phyloP scores from a whole-genome alignment of 352 stramenopile species.

The Phytophthora sansomeana region DNA sequence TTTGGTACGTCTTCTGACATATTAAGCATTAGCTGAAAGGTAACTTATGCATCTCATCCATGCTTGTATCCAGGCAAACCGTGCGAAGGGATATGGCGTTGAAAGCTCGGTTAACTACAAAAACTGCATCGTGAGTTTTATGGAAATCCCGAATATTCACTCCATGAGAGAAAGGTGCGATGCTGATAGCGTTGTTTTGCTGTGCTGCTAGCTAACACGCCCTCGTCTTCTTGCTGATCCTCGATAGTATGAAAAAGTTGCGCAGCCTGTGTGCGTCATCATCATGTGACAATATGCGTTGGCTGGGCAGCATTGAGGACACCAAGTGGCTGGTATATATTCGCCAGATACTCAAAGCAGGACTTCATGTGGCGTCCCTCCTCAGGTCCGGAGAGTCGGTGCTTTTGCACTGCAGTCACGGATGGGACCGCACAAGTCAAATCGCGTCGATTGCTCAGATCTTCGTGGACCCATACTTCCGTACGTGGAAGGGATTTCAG shows the following conservation, averaged over 20 bases:
- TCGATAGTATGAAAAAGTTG: slow-evolving; percentile 75
- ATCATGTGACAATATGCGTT: slow-evolving; percentile 93
- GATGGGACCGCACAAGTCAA: slow-evolving; percentile 93
- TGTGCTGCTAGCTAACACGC: background rate
- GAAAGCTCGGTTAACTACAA: slow-evolving; percentile 97
- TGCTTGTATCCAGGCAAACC: slow-evolving; percentile 53
- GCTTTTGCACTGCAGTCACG: slow-evolving; percentile 86
- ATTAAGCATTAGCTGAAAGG: background rate
- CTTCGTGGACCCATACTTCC: slow-evolving; percentile 81
- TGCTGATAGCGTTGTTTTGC: slow-evolving; percentile 16
- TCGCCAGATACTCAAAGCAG: slow-evolving; percentile 93
- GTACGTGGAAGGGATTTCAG: slow-evolving; percentile 81
- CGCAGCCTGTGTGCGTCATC: slow-evolving; percentile 77
- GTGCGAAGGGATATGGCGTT: slow-evolving; percentile 94
- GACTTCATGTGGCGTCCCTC: slow-evolving; percentile 92
- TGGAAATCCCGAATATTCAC: slow-evolving; percentile 99
- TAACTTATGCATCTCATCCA: background rate
- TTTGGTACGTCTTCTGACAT: slow-evolving; percentile 40
- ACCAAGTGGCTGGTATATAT: slow-evolving; percentile 98
- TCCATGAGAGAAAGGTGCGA: slow-evolving; percentile 95
- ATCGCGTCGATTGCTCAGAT: slow-evolving; percentile 74
- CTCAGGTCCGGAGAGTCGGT: slow-evolving; percentile 90
- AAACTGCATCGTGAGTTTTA: slow-evolving; percentile 95
- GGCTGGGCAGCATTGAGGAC: slow-evolving; percentile 93
- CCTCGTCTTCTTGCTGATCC: background rate